Base-by-base conservation (phyloP, 78 protist species). In the Bigelowiella natans region DNA sequence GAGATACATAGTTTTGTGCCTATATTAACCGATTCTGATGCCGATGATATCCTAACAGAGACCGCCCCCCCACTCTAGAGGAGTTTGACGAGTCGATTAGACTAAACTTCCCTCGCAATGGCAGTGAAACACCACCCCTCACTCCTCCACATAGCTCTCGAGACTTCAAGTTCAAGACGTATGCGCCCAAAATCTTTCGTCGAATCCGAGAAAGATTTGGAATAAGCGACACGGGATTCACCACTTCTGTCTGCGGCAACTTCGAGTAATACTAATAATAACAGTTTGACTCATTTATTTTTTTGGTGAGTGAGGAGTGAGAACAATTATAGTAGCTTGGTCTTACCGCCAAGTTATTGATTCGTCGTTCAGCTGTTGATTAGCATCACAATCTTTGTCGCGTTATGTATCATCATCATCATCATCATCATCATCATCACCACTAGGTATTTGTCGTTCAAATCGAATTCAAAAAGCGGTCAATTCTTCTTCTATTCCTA, bases 401-500 rank as follows among this genome's bases (percentile, higher is more conserved):
- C n/a, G n/a, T n/a, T n/a, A n/a, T n/a, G n/a, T n/a, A n/a, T n/a
- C n/a, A n/a, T n/a, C n/a, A n/a, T n/a, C n/a, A n/a, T n/a, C n/a
- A n/a, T n/a, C n/a, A n/a, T n/a, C n/a, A n/a, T n/a, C n/a, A n/a
- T n/a, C n/a, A n/a, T n/a, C n/a, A n/a, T n/a, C n/a, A n/a, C n/a
- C 73, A 7, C 73, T 51, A 51, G 73, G 73, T 51, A 51, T 18
- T 18, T 51, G 18, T 51, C 73, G 82, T 11, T 92, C 31, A 1
- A 1, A 26, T 39, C 92, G 39, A 88, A 88, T 36, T 83, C 90
- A 36, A 92, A 92, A 39, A 36, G 82, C 1, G 37, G 89, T 30
- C 1, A 31, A 2, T 26, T 31, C 11, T 92, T 92, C 88, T 92
- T 89, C 64, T 87, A 1, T 63, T 91, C 92, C 1, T 38, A 91